These are phyloP conservation scores for Saturnispora mendoncae DNA, from an alignment of 805 yeast genomes.

Conservation along the genomic window DNA sequence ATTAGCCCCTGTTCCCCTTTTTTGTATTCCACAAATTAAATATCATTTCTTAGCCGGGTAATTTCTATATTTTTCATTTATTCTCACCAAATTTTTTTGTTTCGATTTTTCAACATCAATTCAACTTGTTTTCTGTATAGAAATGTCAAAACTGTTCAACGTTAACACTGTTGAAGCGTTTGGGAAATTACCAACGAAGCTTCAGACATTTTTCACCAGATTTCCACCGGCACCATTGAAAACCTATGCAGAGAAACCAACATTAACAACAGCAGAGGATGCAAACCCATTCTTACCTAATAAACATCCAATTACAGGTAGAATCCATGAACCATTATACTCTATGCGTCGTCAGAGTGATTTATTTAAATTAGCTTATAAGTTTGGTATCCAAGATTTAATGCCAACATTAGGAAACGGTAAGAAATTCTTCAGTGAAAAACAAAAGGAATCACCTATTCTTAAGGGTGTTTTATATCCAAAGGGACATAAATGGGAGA, in stretches of 20 bases:
- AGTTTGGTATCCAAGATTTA: slow-evolving; percentile 70
- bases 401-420: slow-evolving; percentile 55
- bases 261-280: slow-evolving; percentile 53
- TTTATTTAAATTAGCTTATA: slow-evolving; percentile 70
- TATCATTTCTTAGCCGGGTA: not conserved
- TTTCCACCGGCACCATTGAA: slow-evolving; percentile 81
- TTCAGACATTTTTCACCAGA: slow-evolving; percentile 66
- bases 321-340: slow-evolving; percentile 66
- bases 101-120: too few species aligned
- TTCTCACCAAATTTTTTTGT: too few species aligned
- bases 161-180: slow-evolving; percentile 28
- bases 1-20: too few species aligned
- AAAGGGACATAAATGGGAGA: slow-evolving; percentile 76
- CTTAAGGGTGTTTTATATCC: slow-evolving; percentile 71
- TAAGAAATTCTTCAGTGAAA: slow-evolving; percentile 71
- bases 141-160: slow-evolving; percentile 19
- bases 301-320: slow-evolving; percentile 73
- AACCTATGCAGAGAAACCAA: slow-evolving; percentile 55
- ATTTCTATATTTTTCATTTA: not conserved
- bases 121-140: too few species aligned
- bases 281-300: slow-evolving; percentile 87
- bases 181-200: slow-evolving; percentile 52
- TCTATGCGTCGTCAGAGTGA: slow-evolving; percentile 79
- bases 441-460: slow-evolving; percentile 57
- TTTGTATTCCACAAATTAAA: not conserved